Evolutionary conservation across 352 stramenopile species (phyloP), one percentile per base, ranked within the genome.

Genomic region (Globisporangium cederbergense): DNA sequence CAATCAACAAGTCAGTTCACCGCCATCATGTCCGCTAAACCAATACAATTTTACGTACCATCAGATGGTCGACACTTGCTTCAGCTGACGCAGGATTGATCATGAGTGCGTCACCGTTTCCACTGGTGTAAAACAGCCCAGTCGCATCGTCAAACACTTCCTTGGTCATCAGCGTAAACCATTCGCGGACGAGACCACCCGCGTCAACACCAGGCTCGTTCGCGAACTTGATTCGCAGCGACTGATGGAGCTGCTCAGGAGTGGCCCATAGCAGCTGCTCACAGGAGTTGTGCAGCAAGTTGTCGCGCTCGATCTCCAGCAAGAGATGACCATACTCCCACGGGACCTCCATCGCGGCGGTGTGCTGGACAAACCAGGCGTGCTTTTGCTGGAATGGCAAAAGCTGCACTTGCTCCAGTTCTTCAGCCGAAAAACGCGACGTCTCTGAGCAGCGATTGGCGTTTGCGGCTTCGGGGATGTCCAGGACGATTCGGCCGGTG

Each of bases 191-290:
- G 9, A 98, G 75, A 50, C 91, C 91, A 20, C 91, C 91, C 4
- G 90, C 91, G 73, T 98, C 91, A 10, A 97, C 83, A n/a, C 91
- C 91, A 16, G 87, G 86, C 42, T 97, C 91, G 64, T 96, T 93
- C 7, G 89, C 77, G 73, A 97, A 97, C 64, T 96, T 93, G 63
- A 97, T 93, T 45, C 89, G 79, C 25, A 97, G 74, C 40, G 87
- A 95, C 65, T 95, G 86, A 40, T 95, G 84, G 4, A 97, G 74
- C 53, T 96, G 86, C 54, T 92, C 86, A 1, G 78, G 77, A 9
- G 83, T 89, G 4, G 92, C 88, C 78, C 83, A 93, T 43, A 96
- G 65, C 10, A 97, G 69, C 58, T 97, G 88, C 64, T 94, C 79
- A 40, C 88, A 95, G 38, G 87, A 96, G 59, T 97, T 94, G 70